These are phyloP conservation scores for Escovopsis sp. DNA, from an alignment of 2,329 filamentous ascomycete species.

Conservation along the genomic window DNA sequence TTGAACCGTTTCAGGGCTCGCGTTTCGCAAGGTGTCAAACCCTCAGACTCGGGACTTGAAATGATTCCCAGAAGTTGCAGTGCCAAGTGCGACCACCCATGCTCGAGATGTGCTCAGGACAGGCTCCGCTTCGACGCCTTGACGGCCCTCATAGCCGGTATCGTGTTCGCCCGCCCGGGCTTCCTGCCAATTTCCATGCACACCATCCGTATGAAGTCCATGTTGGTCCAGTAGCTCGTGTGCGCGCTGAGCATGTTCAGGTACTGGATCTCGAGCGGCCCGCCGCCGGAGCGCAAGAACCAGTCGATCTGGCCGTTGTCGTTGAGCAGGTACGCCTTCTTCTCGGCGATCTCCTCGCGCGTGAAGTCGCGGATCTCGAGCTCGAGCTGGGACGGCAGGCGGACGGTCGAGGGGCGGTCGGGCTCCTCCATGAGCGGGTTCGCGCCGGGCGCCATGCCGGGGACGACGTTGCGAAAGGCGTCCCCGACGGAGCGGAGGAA, in stretches of 20 bases:
- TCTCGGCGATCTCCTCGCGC: constrained; percentile 81
- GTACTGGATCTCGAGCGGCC: constrained; percentile 87
- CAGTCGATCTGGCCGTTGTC: constrained; percentile 96
- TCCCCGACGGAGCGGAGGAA: constrained; percentile 50
- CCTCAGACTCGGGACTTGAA: too few relatives aligned
- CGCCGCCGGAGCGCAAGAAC: constrained; percentile 68
- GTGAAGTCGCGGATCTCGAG: constrained; percentile 92
- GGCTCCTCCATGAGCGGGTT: constrained; percentile 15
- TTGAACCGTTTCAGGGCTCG: too few relatives aligned
- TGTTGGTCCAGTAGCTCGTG: constrained; percentile 80
- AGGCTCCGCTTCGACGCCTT: constrained; percentile 32
- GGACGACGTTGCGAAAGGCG: constrained; percentile 46
- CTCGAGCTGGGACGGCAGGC: constrained; percentile 57
- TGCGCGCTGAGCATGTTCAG: constrained; percentile 94
- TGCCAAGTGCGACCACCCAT: too few relatives aligned
- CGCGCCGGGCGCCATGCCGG: constrained; percentile 26
- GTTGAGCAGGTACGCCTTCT: constrained; percentile 73
- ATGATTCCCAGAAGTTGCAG: too few relatives aligned
- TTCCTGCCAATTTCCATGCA: constrained; percentile 73
- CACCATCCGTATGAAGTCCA: constrained; percentile 78
- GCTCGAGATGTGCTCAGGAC: too few relatives aligned
- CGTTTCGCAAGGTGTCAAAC: too few relatives aligned
- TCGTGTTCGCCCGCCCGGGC: constrained; percentile 45
- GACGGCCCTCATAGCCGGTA: constrained; percentile 42
- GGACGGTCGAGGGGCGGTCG: constrained; percentile 24